These are phyloP conservation scores for Diaporthe sp. DNA, from an alignment of 2,329 filamentous ascomycete genomes.

Conservation along the genomic window DNA sequence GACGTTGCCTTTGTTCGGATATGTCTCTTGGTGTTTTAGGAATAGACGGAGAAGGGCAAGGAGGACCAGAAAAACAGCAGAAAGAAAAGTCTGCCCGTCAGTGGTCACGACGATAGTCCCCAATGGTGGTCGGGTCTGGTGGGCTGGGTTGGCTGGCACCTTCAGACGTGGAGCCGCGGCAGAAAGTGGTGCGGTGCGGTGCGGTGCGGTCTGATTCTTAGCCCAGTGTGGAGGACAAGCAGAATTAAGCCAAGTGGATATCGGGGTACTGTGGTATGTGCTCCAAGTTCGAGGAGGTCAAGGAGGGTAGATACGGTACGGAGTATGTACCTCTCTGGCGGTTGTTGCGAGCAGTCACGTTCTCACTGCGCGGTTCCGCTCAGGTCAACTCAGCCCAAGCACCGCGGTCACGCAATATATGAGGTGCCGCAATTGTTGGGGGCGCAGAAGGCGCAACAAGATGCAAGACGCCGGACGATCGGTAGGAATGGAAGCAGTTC, in stretches of 20 bases:
- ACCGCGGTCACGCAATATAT: slow-evolving; percentile 15
- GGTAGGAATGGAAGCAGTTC: slow-evolving; percentile 20
- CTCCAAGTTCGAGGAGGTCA: slow-evolving; percentile 23
- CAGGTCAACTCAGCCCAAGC: not conserved
- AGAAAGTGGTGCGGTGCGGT: slow-evolving; percentile 34
- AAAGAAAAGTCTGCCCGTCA: slow-evolving; percentile 34
- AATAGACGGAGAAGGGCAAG: not conserved
- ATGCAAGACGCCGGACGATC: not conserved
- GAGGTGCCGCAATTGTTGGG: not conserved
- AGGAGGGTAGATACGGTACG: not conserved
- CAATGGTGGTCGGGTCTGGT: slow-evolving; percentile 30
- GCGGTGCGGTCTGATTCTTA: slow-evolving; percentile 34
- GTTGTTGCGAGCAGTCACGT: not conserved
- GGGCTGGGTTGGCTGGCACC: slow-evolving; percentile 37
- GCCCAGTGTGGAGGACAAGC: slow-evolving; percentile 40
- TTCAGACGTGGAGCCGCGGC: slow-evolving; percentile 41
- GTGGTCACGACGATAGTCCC: slow-evolving; percentile 32
- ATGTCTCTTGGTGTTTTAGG: not conserved
- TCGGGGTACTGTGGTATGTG: not conserved
- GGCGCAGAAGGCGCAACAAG: slow-evolving; percentile 10
- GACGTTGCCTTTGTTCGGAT: not conserved
- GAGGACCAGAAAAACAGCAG: not conserved
- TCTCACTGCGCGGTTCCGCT: not conserved
- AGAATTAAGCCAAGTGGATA: slow-evolving; percentile 39
- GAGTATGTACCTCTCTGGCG: not conserved